Percentiles rank a stretch among this genome's conserved stretches.
Evolutionary conservation across 1,284 basidiomycete genomes (phyloP).

Genomic region (Sporisorium exsertum): DNA sequence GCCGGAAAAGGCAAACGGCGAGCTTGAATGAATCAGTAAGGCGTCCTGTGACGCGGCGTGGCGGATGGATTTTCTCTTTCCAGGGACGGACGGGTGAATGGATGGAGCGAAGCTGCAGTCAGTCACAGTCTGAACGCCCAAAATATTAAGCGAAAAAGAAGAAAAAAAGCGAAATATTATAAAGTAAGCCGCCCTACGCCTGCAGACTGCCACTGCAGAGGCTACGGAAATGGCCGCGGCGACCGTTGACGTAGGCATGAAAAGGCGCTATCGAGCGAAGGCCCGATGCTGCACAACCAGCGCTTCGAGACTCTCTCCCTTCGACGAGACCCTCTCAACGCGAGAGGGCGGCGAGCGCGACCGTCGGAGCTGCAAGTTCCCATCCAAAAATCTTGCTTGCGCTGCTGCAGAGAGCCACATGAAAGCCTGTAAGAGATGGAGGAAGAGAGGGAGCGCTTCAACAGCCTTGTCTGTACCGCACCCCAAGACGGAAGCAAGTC

Average conservation of each 20-base stretch:
- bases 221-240: neutral
- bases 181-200: too few relatives aligned
- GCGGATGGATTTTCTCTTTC: constrained; percentile 5
- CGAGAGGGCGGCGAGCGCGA: constrained; percentile 4
- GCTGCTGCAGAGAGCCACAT: too few relatives aligned
- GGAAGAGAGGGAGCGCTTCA: neutral
- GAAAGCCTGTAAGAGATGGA: neutral
- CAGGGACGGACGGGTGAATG: neutral
- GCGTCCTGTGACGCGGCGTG: constrained; percentile 4
- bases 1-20: neutral
- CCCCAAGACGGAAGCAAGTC: too few relatives aligned
- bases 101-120: neutral
- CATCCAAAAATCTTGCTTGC: neutral
- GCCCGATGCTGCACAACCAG: constrained; percentile 3
- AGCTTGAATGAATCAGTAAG: too few relatives aligned
- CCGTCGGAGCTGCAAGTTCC: constrained; percentile 1
- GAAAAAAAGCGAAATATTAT: neutral
- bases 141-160: neutral
- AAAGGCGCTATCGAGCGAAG: neutral
- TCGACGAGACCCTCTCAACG: neutral
- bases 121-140: neutral
- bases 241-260: constrained; percentile 1
- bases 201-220: too few relatives aligned
- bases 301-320: neutral
- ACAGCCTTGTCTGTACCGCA: too few relatives aligned